Evolutionary conservation across 306 rosid species (phyloP), one percentile per base, ranked within the genome.

Genomic region (Rosa rugosa): DNA sequence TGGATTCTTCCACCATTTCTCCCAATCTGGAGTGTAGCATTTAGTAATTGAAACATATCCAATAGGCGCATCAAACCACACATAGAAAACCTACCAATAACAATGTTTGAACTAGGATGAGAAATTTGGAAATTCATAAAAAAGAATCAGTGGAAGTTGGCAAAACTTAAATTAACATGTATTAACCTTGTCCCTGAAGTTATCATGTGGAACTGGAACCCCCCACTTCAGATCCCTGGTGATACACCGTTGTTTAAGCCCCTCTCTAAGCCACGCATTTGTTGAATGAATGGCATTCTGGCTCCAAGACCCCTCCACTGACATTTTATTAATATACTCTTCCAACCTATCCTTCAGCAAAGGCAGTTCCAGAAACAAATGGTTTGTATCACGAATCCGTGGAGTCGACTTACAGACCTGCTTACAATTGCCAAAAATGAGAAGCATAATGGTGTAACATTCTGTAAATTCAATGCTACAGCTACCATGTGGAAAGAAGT

Each of bases 151-250:
- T 2, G 23, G 3, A 16, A 66, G 69, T 68, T 5, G 5, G 38
- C 27, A 14, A 11, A 73, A 57, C 14, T 36, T 12, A 6, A 66
- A 25, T 1, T 31, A 25, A n/a, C 69, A 47, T n/a, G 54, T 44
- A 46, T 81, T 65, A 79, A 92, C 99, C 94, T 95, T 95, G 77
- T 95, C 97, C 66, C 82, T 89, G 82, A 87, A 95, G 67, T 81
- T 91, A 71, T 95, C 98, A 72, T 87, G 99, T 8, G 99, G 99
- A 80, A 95, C 99, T 1, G 99, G 97, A 80, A 95, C 99, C 64
- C 99, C 99, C 99, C 99, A 95, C 85, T 95, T 93, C 72, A 95
- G 87, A 89, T 95, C 99, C 81, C 98, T 86, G 20, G 98, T 95
- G 74, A 95, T 95, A 76, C 99, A 95, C 20, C 99, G 87, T 54